Evolutionary conservation across 2,329 filamentous ascomycete genomes (phyloP).

Genomic region (Periconia digitata): DNA sequence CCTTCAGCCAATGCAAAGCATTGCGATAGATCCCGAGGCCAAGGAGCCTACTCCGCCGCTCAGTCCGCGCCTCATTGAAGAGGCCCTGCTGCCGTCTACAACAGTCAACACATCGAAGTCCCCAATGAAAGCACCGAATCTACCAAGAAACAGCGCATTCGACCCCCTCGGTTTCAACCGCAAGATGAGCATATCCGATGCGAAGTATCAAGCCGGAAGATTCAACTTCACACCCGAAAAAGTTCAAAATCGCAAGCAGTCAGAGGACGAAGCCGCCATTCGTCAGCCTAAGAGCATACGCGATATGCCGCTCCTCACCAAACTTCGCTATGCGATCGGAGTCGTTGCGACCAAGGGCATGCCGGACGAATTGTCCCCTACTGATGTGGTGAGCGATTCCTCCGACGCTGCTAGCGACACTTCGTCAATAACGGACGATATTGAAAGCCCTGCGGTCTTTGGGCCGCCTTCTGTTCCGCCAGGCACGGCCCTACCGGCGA

Average conservation of each 20-base stretch:
- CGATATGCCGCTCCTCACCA: constrained; percentile 33
- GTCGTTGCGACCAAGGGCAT: constrained; percentile 22
- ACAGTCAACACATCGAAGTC: constrained; percentile 13
- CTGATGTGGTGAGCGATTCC: constrained; percentile 22
- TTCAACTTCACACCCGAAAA: constrained; percentile 34
- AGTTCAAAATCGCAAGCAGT: constrained; percentile 3
- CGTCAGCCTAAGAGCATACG: constrained; percentile 23
- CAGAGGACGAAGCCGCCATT: constrained; percentile 1
- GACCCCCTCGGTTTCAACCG: constrained; percentile 55
- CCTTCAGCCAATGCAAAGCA: neutral
- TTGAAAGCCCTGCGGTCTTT: constrained; percentile 15
- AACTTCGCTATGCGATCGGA: constrained; percentile 32
- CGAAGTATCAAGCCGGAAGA: constrained; percentile 57
- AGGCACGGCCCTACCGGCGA: constrained; percentile 23
- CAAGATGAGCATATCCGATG: constrained; percentile 51
- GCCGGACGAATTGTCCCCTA: constrained; percentile 18
- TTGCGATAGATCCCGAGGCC: neutral
- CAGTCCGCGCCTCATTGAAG: constrained; percentile 47
- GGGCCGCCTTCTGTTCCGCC: constrained; percentile 18
- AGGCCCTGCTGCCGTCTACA: constrained; percentile 51
- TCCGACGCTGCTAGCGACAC: constrained; percentile 28
- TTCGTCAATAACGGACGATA: constrained; percentile 23
- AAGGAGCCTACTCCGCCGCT: constrained; percentile 39
- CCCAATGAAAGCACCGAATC: constrained; percentile 1
- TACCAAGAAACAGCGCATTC: constrained; percentile 50